Conservation (phyloP, 2,329 filamentous ascomycete genomes). For the Graphilbum sp. region DNA sequence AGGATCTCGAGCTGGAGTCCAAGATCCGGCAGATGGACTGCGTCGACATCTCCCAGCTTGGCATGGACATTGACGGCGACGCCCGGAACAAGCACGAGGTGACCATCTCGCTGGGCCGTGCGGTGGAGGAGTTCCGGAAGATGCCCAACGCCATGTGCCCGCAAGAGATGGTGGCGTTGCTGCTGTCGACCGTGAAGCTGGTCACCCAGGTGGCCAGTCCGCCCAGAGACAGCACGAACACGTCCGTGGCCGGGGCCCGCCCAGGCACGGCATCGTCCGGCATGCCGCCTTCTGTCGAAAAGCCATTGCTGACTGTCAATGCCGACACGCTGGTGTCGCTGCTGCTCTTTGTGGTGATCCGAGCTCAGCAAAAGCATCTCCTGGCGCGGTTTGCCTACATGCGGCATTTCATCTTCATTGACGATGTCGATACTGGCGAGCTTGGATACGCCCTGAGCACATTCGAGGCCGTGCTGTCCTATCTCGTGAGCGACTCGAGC, state of each 20-base stretch:
- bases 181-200: conserved; percentile 68
- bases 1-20: conserved; percentile 75
- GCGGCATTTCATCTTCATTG: conserved; percentile 92
- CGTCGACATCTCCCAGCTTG: conserved; percentile 88
- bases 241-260: too few relatives aligned
- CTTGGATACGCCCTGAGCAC: conserved; percentile 93
- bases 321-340: conserved; percentile 89
- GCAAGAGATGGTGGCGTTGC: conserved; percentile 73
- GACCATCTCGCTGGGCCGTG: conserved; percentile 56
- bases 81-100: conserved; percentile 67
- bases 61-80: conserved; percentile 70
- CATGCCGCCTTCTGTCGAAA: conserved; percentile 22
- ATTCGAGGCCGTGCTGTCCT: conserved; percentile 83
- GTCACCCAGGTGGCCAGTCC: conserved; percentile 47
- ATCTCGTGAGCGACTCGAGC: conserved; percentile 68
- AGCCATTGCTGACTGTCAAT: conserved; percentile 46
- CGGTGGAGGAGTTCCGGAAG: conserved; percentile 78
- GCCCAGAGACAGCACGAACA: background rate
- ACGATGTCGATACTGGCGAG: conserved; percentile 92
- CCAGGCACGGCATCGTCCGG: background rate
- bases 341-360: conserved; percentile 79
- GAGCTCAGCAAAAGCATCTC: conserved; percentile 72
- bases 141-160: conserved; percentile 63
- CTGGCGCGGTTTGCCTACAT: conserved; percentile 88
- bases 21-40: conserved; percentile 88